These are phyloP conservation scores for Rhodofomes roseus DNA, from an alignment of 1,284 basidiomycete genomes.

Conservation along the genomic window DNA sequence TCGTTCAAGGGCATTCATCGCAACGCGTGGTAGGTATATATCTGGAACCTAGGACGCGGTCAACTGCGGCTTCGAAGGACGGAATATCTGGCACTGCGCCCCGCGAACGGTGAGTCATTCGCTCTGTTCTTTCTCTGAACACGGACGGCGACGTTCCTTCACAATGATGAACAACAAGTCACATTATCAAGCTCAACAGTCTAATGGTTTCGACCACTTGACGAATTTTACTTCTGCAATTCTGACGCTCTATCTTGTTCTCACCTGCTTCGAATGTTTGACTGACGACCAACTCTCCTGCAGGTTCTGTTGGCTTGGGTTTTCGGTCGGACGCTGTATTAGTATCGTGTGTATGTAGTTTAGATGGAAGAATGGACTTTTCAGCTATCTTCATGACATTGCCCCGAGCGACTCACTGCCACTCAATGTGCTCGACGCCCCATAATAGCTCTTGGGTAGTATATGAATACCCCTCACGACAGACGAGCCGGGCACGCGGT, in stretches of 20 bases:
- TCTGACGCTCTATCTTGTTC: conserved; percentile 8
- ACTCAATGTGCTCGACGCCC: no score
- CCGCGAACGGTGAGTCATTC: background rate
- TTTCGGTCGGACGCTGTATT: background rate
- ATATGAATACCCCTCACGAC: no score
- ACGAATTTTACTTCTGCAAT: conserved; percentile 22
- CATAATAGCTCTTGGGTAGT: no score
- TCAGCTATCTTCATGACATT: no score
- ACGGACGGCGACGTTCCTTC: background rate
- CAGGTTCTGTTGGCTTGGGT: background rate
- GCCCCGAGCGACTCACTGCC: no score
- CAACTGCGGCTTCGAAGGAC: no score
- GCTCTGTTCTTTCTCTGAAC: background rate
- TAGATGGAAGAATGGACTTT: no score
- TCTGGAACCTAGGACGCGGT: no score
- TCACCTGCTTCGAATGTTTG: background rate
- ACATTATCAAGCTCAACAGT: conserved; percentile 26
- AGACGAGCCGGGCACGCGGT: no score
- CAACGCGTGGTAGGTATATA: no score
- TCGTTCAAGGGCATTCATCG: no score
- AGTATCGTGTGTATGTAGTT: background rate
- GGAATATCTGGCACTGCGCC: no score
- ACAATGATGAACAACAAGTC: conserved; percentile 19
- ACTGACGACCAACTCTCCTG: background rate
- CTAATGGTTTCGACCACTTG: conserved; percentile 20